Evolutionary conservation across 805 yeast species (phyloP), one percentile per base, ranked within the genome.

Genomic region (Candida suzukii): DNA sequence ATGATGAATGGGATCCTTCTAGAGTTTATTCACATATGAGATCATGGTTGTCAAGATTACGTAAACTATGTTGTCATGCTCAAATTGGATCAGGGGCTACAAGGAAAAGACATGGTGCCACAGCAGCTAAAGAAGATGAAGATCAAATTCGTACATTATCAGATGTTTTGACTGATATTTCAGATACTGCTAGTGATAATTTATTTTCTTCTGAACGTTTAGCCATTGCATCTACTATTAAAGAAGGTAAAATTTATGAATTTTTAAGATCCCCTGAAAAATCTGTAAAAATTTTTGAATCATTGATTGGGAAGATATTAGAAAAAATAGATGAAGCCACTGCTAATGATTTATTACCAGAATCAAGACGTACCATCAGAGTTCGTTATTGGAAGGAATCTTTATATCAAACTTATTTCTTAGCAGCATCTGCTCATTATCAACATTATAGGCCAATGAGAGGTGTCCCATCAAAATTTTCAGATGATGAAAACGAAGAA

Each of bases 1-100:
- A 63, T 4, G 69, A 68, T 11, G 74, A 68, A 48, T 70, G 77
- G 76, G 68, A 71, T 46, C 70, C 76, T 4, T 52, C 77, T 14
- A 51, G 67, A 1, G 57, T 72, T 22, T 58, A 68, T 40, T 51
- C 63, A 5, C 53, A 60, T n/a, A 73, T 85, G 80, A 68, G 84
- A 39, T 65, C 65, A 11, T 87, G 95, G 93, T 63, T 91, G 8
- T 66, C 70, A 6, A 67, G 73, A 37, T 61, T 91, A 24, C 68
- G 98, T 27, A 88, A 85, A 52, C 70, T 85, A 0, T 91, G 97
- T 51, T 85, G 93, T 44, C 95, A 87, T 61, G 87, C 95, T 1
- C 76, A 74, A 31, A 45, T 57, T 28, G 58, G 59, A 3, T 29
- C 48, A n/a, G 36, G 42, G 18, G 33, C 18, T 30, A 10, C 44